Conservation (phyloP, 176 grass and related monocot genomes). For the Cymbopogon citratus region DNA sequence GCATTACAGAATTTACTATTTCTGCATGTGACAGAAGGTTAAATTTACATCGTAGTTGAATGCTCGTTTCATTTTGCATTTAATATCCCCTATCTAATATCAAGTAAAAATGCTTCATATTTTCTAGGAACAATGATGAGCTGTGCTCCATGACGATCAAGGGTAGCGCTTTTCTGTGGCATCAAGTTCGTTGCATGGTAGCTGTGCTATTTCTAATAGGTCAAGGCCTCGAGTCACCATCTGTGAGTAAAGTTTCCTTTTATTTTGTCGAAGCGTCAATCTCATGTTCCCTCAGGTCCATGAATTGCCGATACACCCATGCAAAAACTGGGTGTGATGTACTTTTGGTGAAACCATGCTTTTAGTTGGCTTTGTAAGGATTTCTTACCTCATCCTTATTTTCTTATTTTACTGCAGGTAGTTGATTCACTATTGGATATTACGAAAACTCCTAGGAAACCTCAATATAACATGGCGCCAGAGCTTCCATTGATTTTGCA, state of each 20-base stretch:
- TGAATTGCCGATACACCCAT: neutral
- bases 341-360: neutral
- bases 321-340: neutral
- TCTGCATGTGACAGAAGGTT: slow-evolving; percentile 62
- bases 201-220: slow-evolving; percentile 89
- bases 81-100: neutral
- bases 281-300: neutral
- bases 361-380: slow-evolving; percentile 14
- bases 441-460: slow-evolving; percentile 61
- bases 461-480: slow-evolving; percentile 90
- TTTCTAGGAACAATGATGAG: slow-evolving; percentile 62
- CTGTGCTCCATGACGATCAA: slow-evolving; percentile 80
- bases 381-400: slow-evolving; percentile 6
- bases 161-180: slow-evolving; percentile 94
- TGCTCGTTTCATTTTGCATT: slow-evolving; percentile 5
- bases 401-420: slow-evolving; percentile 52
- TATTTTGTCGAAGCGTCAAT: slow-evolving; percentile 16
- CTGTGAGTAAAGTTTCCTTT: slow-evolving; percentile 52
- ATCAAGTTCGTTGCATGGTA: slow-evolving; percentile 98
- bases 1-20: slow-evolving; percentile 78
- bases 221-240: slow-evolving; percentile 73
- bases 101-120: neutral
- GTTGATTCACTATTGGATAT: slow-evolving; percentile 82
- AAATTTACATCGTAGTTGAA: slow-evolving; percentile 27
- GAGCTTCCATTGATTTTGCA: slow-evolving; percentile 77